Conservation (phyloP, 2,329 filamentous ascomycete genomes). For the Dryadomyces quercus-mongolicae region DNA sequence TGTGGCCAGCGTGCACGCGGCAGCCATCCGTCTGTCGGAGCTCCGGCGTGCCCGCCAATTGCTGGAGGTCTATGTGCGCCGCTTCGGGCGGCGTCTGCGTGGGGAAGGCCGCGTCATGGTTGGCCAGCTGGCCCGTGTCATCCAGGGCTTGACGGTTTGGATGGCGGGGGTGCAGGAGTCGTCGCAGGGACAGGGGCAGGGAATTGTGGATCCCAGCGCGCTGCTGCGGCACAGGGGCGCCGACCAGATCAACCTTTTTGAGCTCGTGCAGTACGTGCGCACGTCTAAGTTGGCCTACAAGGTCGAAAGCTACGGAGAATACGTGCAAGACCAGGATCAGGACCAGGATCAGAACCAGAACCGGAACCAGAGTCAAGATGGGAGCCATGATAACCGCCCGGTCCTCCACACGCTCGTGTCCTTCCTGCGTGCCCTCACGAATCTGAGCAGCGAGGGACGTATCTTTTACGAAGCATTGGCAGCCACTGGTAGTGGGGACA, state of each 20-base stretch:
- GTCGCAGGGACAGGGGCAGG: constrained; percentile 25
- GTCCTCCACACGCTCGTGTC: constrained; percentile 43
- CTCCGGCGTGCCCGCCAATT: constrained; percentile 62
- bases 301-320: constrained; percentile 74
- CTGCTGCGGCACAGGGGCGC: constrained; percentile 75
- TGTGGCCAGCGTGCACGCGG: constrained; percentile 74
- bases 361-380: constrained; percentile 8
- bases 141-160: constrained; percentile 66
- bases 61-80: constrained; percentile 70
- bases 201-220: constrained; percentile 56
- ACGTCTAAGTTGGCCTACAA: constrained; percentile 90
- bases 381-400: constrained; percentile 19
- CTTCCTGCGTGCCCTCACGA: constrained; percentile 72
- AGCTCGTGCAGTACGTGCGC: constrained; percentile 75
- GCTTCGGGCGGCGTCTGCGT: constrained; percentile 78
- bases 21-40: constrained; percentile 61
- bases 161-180: constrained; percentile 40
- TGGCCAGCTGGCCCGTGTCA: constrained; percentile 70
- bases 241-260: constrained; percentile 91
- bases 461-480: constrained; percentile 47
- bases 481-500: not conserved
- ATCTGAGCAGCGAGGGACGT: constrained; percentile 61
- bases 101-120: constrained; percentile 87
- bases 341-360: not conserved
- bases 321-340: constrained; percentile 38